phyloP scores from a whole-genome alignment of 768 basidiomycete genomes.

The Tricholoma hemisulphureum region DNA sequence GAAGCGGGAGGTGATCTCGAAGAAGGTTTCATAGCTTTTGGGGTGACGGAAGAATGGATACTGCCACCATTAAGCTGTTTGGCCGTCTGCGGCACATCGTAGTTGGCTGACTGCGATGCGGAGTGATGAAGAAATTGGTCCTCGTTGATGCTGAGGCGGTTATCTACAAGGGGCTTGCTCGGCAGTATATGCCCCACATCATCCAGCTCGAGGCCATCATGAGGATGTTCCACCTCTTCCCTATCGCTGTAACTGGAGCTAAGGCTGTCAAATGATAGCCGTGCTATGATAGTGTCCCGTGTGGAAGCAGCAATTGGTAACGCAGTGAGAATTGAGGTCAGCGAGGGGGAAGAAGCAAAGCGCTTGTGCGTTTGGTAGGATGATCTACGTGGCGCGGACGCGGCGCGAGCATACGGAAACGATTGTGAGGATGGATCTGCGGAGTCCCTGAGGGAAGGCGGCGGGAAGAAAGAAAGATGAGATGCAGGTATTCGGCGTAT shows the following conservation, averaged over 20 bases:
- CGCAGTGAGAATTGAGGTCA: slow-evolving; percentile 44
- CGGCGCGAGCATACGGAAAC: not conserved
- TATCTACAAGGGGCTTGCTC: not conserved
- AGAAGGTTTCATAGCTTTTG: slow-evolving; percentile 8
- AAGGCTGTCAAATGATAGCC: slow-evolving; percentile 53
- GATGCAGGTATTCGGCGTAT: slow-evolving; percentile 49
- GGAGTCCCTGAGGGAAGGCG: slow-evolving; percentile 30
- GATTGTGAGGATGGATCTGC: slow-evolving; percentile 13
- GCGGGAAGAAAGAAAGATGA: slow-evolving; percentile 56
- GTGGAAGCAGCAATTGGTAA: slow-evolving; percentile 53
- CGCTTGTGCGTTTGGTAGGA: slow-evolving; percentile 15
- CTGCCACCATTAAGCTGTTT: not conserved
- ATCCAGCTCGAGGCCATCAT: slow-evolving; percentile 44
- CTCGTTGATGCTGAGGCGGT: not conserved
- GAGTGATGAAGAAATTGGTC: not conserved
- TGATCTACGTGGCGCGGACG: not conserved
- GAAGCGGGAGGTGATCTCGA: not conserved
- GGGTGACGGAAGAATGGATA: slow-evolving; percentile 10
- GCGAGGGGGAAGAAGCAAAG: slow-evolving; percentile 34
- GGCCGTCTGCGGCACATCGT: not conserved
- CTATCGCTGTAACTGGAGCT: slow-evolving; percentile 44
- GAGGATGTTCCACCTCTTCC: slow-evolving; percentile 29
- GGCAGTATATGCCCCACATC: slow-evolving; percentile 31
- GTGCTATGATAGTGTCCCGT: slow-evolving; percentile 52
- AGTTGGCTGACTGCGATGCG: not conserved